Evolutionary conservation across 1,284 basidiomycete species (phyloP), one percentile per base, ranked within the genome.

Genomic region (Takashimella koratensis): DNA sequence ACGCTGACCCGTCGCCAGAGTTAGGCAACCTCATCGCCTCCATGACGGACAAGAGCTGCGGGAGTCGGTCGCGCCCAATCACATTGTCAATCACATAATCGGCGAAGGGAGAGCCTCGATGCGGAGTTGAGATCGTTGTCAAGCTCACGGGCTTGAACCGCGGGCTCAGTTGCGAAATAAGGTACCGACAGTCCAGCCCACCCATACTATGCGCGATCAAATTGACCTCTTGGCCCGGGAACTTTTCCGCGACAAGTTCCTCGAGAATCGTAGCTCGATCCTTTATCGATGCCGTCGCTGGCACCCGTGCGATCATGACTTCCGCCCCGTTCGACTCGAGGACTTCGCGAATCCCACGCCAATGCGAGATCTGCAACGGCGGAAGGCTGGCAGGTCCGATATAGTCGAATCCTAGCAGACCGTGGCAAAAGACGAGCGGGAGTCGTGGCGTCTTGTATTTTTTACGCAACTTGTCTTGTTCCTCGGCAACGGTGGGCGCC

Each of bases 171-270:
- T 75, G 68, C 1, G 77, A 74, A 23, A 78, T 75, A 40, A 98
- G 81, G 73, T 91, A 95, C 43, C 94, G 83, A 66, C 88, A 94
- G 72, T 97, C 94, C 13, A 97, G 80, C 6, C 94, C 94, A 21
- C 94, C 93, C 92, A 95, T 96, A 65, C 86, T 89, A 69, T 96
- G 92, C n/a, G 87, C 91, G 48, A 96, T 87, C 45, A 98, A 81
- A 73, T 97, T 95, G 21, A 97, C 86, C 49, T 83, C 83, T 43
- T 85, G 80, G 3, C 88, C 90, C 0, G 87, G 84, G 75, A 89
- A 94, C 16, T 81, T 81, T 57, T 86, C 81, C 23, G 85, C 85
- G 58, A 98, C 88, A 61, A 81, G 83, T 53, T 86, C 79, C 68
- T 87, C 86, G n/a, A 97, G 81, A 5, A 92, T 90, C 62, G 84